Base-by-base conservation (phyloP, 169 alveolate species). In the Cryptosporidium sp. region DNA sequence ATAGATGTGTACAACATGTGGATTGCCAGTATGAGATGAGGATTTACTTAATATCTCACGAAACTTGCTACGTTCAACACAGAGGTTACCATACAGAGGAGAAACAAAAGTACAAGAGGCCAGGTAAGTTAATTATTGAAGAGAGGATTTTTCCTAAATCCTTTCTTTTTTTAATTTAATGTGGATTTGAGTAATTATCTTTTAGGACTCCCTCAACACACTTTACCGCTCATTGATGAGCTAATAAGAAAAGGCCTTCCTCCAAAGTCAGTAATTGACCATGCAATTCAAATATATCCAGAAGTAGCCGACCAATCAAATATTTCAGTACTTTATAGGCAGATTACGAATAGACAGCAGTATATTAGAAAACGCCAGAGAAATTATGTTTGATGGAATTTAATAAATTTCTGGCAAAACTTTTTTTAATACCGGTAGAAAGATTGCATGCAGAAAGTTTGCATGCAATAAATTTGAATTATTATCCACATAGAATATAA, bases 1-100 rank as follows among this genome's bases (percentile, higher is more conserved):
- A 16, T 39, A 80, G 89, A 42, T 80, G 89, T 48, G 89, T 80
- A 45, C 89, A 80, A 65, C 89, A 80, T 16, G 89, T 80, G 23
- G 80, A 80, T 26, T 80, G 89, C n/a, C 89, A 80, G 53, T 80
- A 80, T 48, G 89, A 80, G 37, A 80, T 80, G 89, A 80, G 89
- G 65, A 80, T 80, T 26, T 80, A 80, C 23, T 42, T 80, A 21
- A 62, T 53, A 16, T 80, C 89, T 8, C 89, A 80, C 51, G 89
- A 80, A n/a, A 80, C 89, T n/a, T 80, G 89, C 44, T 80, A 80
- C 45, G 89, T 80, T 12, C 89, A 80, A 18, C 89, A 80, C 62
- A 56, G 89, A 33, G 89, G 89, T 12, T 80, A 80, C 23, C 89
- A 80, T 39, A 80, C 89, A 21, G 89, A 80, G 16, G 89, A 62